Base-by-base conservation (phyloP, 352 stramenopile genomes). In the Blastocystis sp. region DNA sequence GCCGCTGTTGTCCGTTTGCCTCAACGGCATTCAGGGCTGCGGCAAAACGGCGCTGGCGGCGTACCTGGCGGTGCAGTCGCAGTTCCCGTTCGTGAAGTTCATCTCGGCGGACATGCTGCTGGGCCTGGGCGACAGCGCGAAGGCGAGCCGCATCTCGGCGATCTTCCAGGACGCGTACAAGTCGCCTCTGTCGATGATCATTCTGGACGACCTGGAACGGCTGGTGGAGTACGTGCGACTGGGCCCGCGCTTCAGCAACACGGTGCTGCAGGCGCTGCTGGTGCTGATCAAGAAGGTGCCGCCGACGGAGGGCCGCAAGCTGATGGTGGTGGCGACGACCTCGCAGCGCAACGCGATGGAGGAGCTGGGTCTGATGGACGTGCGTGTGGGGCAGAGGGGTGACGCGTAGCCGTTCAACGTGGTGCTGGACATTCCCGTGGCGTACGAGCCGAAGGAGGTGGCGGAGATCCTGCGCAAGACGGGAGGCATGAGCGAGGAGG, bases 121-220 rank as follows among this genome's bases (percentile, higher is more conserved):
- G 89, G 96, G 95, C 41, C 95, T 95, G 61, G 92, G 92, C 0
- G 96, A 98, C 86, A 94, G 91, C 80, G 91, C 93, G 88, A 98
- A 98, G 91, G 74, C 61, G 9, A 56, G 38, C 19, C 41, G 56
- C 41, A 91, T 93, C 28, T 81, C 86, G 14, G 91, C 90, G 38
- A 88, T 92, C 21, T 98, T 98, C 86, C 93, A 98, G 89, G 96
- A 99, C 91, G 96, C 96, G 3, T 99, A 99, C 91, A 97, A 97
- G 89, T 98, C 94, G 59, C 93, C 96, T 0, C 91, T 98, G 11
- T 98, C 95, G 28, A 94, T 99, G 86, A 98, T 99, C 91, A 96
- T 99, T 84, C 94, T 99, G 62, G 97, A 99, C 91, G 96, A 99
- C 90, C 96, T 99, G 88, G 97, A 99, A 91, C 94, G 97, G 21